These are phyloP conservation scores for Rhododendron molle DNA, from an alignment of 148 eudicot species.

Conservation along the genomic window DNA sequence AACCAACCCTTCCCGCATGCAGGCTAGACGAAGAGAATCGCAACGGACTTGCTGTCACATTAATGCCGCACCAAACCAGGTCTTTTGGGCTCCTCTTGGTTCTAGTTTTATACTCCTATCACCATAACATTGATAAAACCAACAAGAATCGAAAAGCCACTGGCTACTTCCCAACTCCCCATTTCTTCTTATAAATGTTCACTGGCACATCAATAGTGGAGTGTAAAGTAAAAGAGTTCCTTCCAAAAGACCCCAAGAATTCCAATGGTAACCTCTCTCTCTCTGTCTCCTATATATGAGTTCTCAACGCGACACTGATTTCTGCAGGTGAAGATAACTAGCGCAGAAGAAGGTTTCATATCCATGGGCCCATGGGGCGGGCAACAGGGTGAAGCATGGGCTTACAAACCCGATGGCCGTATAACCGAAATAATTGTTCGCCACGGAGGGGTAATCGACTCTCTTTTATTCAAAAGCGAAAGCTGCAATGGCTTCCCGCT, in stretches of 20 bases:
- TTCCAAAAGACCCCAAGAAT: background rate
- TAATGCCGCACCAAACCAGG: too few species aligned
- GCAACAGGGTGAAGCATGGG: background rate
- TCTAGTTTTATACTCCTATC: too few species aligned
- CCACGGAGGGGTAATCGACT: background rate
- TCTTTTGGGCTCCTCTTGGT: too few species aligned
- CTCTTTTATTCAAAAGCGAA: background rate
- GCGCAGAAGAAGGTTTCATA: background rate
- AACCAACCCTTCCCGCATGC: too few species aligned
- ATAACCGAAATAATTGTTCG: background rate
- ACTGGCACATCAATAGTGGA: too few species aligned
- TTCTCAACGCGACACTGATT: background rate
- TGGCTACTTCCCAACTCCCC: too few species aligned
- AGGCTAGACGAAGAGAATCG: too few species aligned
- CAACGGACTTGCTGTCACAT: too few species aligned
- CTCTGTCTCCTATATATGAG: background rate
- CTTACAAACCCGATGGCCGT: background rate
- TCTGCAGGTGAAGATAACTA: background rate
- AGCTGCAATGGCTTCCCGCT: background rate
- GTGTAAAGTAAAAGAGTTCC: too few species aligned
- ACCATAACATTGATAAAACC: too few species aligned
- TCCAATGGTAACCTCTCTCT: background rate
- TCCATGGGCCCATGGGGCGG: background rate
- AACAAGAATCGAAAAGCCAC: too few species aligned
- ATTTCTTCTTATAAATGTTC: too few species aligned